Evolutionary conservation across 352 stramenopile genomes (phyloP), one percentile per base, ranked within the genome.

Genomic region (Lagenidium sp.): DNA sequence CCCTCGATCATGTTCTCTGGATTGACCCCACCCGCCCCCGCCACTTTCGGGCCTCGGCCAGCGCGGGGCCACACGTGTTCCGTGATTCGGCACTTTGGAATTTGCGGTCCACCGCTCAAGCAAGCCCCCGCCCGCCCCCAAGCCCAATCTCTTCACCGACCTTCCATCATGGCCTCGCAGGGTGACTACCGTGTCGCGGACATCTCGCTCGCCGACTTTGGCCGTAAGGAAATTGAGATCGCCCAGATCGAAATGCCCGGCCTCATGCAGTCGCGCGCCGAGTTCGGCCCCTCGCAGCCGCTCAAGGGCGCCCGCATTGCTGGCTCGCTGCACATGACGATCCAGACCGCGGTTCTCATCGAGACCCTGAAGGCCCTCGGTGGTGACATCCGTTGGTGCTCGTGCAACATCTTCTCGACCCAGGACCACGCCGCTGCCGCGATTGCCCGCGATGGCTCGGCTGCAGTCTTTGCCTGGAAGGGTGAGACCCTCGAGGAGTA

Each of bases 381-480:
- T 53, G 92, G 81, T 53, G 89, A 98, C 70, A 95, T 99, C 37
- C 87, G 96, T 47, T 99, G 96, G 96, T 99, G 96, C 81, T 97
- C 83, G 44, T 98, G 96, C 84, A 99, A 99, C 91, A 99, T 99
- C 55, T 99, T 98, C 76, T 98, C 90, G 32, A 99, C 96, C 44
- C 95, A 99, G 72, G 95, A 99, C 71, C 96, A 99, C 78, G 96
- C 95, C 37, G 96, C 96, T 30, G 94, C 96, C 11, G 96, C 96
- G 39, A 98, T 99, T 50, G 96, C 93, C 0, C 90, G 94, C 57
- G 93, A 98, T 56, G 80, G 85, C 56, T 93, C 86, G 49, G 94
- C 95, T 45, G 94, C 95, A 26, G 95, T 99, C 24, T 99, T 98
- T 55, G 96, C 96, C 28, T 99, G 96, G 96, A 99, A 99, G 82